phyloP scores from a whole-genome alignment of 1,284 basidiomycete species.

The Vanrija sp. region DNA sequence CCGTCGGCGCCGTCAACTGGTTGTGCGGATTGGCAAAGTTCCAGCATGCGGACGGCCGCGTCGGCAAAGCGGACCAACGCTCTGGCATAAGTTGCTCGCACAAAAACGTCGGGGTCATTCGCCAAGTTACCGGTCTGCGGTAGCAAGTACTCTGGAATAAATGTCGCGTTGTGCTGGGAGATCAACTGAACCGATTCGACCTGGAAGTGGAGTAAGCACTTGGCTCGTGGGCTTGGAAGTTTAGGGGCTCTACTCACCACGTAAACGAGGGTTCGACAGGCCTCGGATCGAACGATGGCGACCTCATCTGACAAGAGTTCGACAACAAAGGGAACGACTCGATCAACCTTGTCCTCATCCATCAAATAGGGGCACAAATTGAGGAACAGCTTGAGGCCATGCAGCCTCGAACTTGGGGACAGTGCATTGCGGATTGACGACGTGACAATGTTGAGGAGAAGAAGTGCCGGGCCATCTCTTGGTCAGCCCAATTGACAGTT shows the following conservation, averaged over 20 bases:
- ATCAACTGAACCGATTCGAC: slow-evolving; percentile 80
- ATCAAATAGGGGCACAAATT: slow-evolving; percentile 77
- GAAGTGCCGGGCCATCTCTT: slow-evolving; percentile 71
- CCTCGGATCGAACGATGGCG: slow-evolving; percentile 71
- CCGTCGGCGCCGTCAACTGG: slow-evolving; percentile 51
- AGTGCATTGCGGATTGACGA: slow-evolving; percentile 86
- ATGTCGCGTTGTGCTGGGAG: slow-evolving; percentile 75
- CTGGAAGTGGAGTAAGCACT: slow-evolving; percentile 48
- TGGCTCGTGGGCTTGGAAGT: background rate
- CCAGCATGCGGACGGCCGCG: slow-evolving; percentile 65
- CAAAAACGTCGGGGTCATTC: slow-evolving; percentile 78
- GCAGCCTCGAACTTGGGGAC: slow-evolving; percentile 79
- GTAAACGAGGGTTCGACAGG: slow-evolving; percentile 76
- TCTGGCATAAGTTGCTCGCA: slow-evolving; percentile 82
- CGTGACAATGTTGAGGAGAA: slow-evolving; percentile 78
- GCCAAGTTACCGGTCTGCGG: slow-evolving; percentile 81
- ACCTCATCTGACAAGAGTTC: slow-evolving; percentile 82
- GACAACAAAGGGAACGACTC: slow-evolving; percentile 87
- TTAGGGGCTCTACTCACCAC: slow-evolving; percentile 54
- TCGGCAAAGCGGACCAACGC: slow-evolving; percentile 80
- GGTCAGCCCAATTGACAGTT: background rate
- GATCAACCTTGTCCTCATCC: slow-evolving; percentile 93
- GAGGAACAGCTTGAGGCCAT: slow-evolving; percentile 80
- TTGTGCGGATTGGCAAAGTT: slow-evolving; percentile 86
- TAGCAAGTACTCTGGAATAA: slow-evolving; percentile 93